Evolutionary conservation across 1,139 yeast species (phyloP).

Genomic region (Diutina neorugosa): DNA sequence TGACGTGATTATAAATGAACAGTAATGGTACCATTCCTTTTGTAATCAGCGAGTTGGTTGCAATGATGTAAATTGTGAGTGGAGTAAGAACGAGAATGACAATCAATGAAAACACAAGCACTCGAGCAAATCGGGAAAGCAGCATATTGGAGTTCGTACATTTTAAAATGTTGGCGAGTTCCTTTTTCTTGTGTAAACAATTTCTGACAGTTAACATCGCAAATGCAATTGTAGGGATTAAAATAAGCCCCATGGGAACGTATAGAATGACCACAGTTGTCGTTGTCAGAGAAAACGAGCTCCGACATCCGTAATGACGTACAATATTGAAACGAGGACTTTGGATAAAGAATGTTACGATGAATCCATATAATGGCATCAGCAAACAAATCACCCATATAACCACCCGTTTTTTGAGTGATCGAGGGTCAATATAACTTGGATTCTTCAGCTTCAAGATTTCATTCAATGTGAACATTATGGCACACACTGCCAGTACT

Average conservation of each 20-base stretch:
- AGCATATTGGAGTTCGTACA: conserved; percentile 1
- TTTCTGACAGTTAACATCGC: neutral
- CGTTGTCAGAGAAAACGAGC: neutral
- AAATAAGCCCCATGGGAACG: neutral
- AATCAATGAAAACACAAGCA: neutral
- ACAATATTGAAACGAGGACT: neutral
- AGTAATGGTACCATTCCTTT: neutral
- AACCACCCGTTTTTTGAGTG: neutral
- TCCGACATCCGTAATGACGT: neutral
- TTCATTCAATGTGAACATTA: neutral
- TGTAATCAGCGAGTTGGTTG: neutral
- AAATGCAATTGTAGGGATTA: neutral
- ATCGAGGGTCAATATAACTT: neutral
- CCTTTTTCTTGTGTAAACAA: neutral
- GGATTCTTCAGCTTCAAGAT: conserved; percentile 1
- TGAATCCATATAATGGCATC: neutral
- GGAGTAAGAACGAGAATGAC: neutral
- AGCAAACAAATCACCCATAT: neutral
- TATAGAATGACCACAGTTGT: neutral
- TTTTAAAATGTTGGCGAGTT: neutral
- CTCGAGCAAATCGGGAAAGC: neutral
- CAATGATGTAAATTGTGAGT: neutral
- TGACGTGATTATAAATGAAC: neutral
- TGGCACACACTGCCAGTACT: neutral
- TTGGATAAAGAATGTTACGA: neutral